Evolutionary conservation across 2,329 filamentous ascomycete species (phyloP).

Genomic region (Leptodontidium sp.): DNA sequence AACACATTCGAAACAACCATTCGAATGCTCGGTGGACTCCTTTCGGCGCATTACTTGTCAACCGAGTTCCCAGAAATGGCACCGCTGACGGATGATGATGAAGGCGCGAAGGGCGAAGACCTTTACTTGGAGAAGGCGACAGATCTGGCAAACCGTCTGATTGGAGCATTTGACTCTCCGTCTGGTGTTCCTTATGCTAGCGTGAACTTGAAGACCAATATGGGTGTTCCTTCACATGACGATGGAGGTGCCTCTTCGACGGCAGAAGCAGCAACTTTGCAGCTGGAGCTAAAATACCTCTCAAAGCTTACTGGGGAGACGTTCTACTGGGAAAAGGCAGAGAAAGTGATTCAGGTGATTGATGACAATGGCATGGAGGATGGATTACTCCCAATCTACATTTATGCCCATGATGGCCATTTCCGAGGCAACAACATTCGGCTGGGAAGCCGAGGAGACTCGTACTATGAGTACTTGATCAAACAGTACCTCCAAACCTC

Average conservation of each 20-base stretch:
- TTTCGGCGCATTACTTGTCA: constrained; percentile 95
- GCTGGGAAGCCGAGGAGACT: constrained; percentile 92
- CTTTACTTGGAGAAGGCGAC: constrained; percentile 95
- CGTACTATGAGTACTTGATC: constrained; percentile 98
- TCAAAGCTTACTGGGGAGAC: constrained; percentile 93
- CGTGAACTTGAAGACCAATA: constrained; percentile 80
- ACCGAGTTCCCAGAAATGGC: constrained; percentile 83
- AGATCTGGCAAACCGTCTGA: constrained; percentile 86
- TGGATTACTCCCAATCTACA: constrained; percentile 90
- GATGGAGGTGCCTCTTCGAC: constrained; percentile 92
- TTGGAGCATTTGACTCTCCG: constrained; percentile 86
- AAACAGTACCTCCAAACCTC: constrained; percentile 98
- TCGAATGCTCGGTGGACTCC: constrained; percentile 91
- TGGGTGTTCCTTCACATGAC: constrained; percentile 81
- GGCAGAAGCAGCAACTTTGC: constrained; percentile 89
- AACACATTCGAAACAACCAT: constrained; percentile 99
- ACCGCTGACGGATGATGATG: constrained; percentile 74
- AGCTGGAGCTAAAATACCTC: constrained; percentile 97
- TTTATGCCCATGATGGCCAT: constrained; percentile 78
- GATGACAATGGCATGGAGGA: constrained; percentile 82
- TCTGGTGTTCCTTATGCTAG: constrained; percentile 92
- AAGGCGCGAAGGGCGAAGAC: constrained; percentile 80
- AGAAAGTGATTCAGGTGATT: constrained; percentile 90
- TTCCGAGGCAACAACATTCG: constrained; percentile 90
- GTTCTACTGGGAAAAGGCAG: constrained; percentile 89